These are phyloP conservation scores for Mycena venus DNA, from an alignment of 768 basidiomycete genomes.

Conservation along the genomic window DNA sequence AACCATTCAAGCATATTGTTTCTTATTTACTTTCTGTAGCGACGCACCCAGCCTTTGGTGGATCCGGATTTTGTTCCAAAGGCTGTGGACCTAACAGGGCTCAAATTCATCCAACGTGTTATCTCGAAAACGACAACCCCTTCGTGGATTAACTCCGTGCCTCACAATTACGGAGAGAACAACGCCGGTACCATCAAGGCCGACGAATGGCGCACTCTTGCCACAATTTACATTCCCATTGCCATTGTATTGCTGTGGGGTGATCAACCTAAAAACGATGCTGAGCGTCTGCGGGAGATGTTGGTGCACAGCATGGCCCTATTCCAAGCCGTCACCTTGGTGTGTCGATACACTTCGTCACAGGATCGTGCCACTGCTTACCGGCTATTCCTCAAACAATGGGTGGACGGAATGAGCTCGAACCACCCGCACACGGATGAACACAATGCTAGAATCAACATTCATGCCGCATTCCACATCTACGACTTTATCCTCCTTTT, in stretches of 20 bases:
- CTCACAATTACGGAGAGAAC: constrained; percentile 29
- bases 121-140: background rate
- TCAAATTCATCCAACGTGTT: constrained; percentile 1
- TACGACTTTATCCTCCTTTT: constrained; percentile 47
- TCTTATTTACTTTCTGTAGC: background rate
- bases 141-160: constrained; percentile 12
- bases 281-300: background rate
- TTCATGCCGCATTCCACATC: constrained; percentile 48
- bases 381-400: constrained; percentile 26
- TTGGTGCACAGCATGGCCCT: constrained; percentile 43
- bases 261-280: background rate
- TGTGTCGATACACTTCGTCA: constrained; percentile 27
- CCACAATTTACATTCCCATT: constrained; percentile 38
- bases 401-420: constrained; percentile 34
- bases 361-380: constrained; percentile 10
- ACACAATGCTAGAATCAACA: constrained; percentile 25
- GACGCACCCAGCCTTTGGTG: background rate
- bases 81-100: background rate
- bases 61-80: background rate
- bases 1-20: background rate
- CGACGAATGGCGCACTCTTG: constrained; percentile 38
- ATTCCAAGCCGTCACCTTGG: constrained; percentile 38
- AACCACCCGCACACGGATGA: constrained; percentile 35
- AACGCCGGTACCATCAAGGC: constrained; percentile 42
- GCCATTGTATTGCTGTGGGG: constrained; percentile 39